Percentiles rank a stretch among this genome's conserved stretches.
These are phyloP conservation scores for Pterothamnion heteromorphum DNA, from an alignment of 31 red algal genomes.

Conservation along the genomic window DNA sequence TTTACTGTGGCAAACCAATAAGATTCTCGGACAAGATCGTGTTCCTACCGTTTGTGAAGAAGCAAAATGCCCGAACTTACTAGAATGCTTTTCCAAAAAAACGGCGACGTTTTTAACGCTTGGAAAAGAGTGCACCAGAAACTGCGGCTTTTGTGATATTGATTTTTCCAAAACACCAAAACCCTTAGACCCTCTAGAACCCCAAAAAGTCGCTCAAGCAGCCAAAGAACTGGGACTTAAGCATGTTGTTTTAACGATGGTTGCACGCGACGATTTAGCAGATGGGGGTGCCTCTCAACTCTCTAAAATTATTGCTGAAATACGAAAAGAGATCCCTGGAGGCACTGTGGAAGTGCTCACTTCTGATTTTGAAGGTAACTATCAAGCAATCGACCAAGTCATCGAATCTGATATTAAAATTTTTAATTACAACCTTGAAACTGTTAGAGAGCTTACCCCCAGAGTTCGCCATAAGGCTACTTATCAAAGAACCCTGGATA, in stretches of 20 bases:
- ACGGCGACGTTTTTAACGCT: constrained; percentile 95
- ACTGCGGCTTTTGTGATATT: constrained; percentile 92
- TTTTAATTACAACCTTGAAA: constrained; percentile 96
- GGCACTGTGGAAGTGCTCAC: constrained; percentile 86
- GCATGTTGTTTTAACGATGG: constrained; percentile 90
- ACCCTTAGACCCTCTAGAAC: constrained; percentile 74
- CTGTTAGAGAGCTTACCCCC: constrained; percentile 71
- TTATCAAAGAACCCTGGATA: constrained; percentile 73
- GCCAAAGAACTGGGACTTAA: constrained; percentile 74
- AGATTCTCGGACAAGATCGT: no score
- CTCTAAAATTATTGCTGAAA: constrained; percentile 63
- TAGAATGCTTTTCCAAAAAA: constrained; percentile 88
- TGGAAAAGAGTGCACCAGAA: constrained; percentile 91
- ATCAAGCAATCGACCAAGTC: constrained; percentile 55
- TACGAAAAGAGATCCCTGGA: constrained; percentile 58
- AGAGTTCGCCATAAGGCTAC: constrained; percentile 71
- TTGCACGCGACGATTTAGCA: constrained; percentile 89
- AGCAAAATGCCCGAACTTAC: constrained; percentile 92
- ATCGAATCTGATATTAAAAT: constrained; percentile 79
- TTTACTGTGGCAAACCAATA: no score
- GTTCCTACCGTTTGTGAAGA: constrained; percentile 90
- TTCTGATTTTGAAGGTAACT: constrained; percentile 80
- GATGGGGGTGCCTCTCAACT: constrained; percentile 94
- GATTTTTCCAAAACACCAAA: constrained; percentile 61
- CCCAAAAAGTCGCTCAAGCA: constrained; percentile 77